phyloP scores from a whole-genome alignment of 352 stramenopile genomes.

The Blastocystis sp. region DNA sequence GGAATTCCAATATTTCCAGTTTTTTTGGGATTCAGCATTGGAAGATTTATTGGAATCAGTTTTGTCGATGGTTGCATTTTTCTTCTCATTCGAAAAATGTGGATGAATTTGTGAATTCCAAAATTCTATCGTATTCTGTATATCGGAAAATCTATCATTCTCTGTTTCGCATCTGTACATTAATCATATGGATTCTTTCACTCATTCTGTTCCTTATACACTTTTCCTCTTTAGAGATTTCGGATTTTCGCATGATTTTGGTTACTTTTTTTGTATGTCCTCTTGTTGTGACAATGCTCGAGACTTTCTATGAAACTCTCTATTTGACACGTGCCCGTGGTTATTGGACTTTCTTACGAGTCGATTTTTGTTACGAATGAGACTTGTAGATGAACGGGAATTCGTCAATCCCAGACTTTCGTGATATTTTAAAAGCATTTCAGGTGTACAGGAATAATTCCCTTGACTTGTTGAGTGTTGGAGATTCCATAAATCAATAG shows the following conservation, averaged over 20 bases:
- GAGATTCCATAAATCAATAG: background rate
- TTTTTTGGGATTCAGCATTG: background rate
- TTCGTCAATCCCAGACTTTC: background rate
- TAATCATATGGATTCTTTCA: background rate
- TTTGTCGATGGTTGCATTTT: slow-evolving; percentile 14
- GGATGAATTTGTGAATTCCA: background rate
- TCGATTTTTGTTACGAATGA: background rate
- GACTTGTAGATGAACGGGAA: background rate
- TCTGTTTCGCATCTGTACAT: background rate
- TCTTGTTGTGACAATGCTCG: background rate
- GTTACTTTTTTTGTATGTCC: slow-evolving; percentile 40
- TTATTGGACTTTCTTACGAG: background rate
- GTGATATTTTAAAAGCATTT: background rate
- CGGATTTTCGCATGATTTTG: slow-evolving; percentile 7
- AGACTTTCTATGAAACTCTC: background rate
- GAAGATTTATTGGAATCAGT: background rate
- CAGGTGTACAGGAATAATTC: background rate
- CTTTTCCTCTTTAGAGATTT: background rate
- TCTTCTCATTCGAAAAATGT: background rate
- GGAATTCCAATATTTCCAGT: background rate
- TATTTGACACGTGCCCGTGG: background rate
- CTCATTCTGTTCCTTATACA: background rate
- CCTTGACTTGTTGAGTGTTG: background rate
- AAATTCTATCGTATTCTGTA: slow-evolving; percentile 6
- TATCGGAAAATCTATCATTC: background rate